Percentiles rank a stretch among this genome's conserved stretches.
These are phyloP conservation scores for Epithele typhae DNA, from an alignment of 768 basidiomycete genomes.

Conservation along the genomic window DNA sequence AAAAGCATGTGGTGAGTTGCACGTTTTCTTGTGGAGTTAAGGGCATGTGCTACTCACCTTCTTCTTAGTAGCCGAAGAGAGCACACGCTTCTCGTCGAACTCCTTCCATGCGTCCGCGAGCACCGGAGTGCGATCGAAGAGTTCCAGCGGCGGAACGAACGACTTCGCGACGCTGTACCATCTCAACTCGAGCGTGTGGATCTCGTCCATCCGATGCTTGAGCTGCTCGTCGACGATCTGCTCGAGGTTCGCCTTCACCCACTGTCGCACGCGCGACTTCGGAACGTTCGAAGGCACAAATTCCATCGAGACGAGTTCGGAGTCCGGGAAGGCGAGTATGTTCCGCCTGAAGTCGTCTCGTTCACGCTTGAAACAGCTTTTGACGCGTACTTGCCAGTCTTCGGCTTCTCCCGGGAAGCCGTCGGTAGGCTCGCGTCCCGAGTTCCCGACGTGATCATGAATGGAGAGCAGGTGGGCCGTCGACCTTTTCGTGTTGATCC, in stretches of 20 bases:
- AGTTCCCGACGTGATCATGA: background rate
- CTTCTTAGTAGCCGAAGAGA: background rate
- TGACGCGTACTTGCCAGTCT: no score
- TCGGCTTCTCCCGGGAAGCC: no score
- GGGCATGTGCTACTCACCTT: background rate
- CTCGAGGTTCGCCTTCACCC: no score
- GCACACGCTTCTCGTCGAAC: background rate
- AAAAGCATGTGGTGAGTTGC: background rate
- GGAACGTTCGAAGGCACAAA: no score
- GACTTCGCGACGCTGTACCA: conserved; percentile 22
- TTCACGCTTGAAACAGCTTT: no score
- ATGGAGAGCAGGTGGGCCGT: background rate
- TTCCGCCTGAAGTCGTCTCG: no score
- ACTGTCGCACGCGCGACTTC: no score
- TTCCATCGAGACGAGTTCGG: background rate
- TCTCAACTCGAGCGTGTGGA: conserved; percentile 12
- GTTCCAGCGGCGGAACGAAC: conserved; percentile 22
- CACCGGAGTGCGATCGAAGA: conserved; percentile 21
- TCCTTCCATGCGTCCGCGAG: conserved; percentile 16
- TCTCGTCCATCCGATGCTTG: no score
- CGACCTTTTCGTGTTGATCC: background rate
- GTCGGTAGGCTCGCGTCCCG: no score
- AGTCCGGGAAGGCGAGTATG: background rate
- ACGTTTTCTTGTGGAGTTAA: no score
- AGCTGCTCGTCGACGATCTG: no score